phyloP scores from a whole-genome alignment of 352 stramenopile genomes.

The Globisporangium spiculum region DNA sequence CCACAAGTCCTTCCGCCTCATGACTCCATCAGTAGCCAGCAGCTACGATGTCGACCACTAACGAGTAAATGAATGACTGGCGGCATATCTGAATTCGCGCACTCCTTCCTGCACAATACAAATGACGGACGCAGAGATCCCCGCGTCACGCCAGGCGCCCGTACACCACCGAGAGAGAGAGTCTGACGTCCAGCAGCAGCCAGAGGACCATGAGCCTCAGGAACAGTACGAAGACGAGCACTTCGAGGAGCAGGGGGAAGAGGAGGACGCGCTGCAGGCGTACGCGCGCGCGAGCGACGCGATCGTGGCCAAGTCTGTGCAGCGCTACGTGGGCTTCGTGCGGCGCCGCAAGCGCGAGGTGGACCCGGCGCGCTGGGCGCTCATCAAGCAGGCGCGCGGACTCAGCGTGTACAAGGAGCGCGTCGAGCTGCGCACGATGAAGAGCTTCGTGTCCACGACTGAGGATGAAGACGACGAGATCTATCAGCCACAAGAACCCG shows the following conservation, averaged over 20 bases:
- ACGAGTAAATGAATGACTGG: background rate
- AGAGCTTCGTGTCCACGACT: constrained; percentile 8
- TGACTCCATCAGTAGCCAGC: background rate
- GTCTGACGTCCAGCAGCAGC: background rate
- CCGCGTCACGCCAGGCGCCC: background rate
- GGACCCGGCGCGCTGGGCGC: constrained; percentile 34
- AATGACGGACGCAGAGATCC: background rate
- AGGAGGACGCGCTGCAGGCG: constrained; percentile 25
- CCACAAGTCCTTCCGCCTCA: background rate
- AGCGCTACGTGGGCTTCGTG: constrained; percentile 48
- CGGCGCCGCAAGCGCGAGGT: constrained; percentile 34
- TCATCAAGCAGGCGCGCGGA: constrained; percentile 39
- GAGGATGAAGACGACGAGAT: background rate
- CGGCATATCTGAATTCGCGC: background rate
- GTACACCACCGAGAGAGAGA: background rate
- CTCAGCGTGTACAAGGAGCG: constrained; percentile 58
- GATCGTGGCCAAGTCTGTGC: constrained; percentile 52
- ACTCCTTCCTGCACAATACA: background rate
- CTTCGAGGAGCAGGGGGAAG: background rate
- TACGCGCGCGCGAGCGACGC: constrained; percentile 47
- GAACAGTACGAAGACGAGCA: background rate
- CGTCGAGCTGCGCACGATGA: constrained; percentile 23
- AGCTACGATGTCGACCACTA: background rate
- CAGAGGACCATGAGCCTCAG: background rate
- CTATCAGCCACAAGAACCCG: background rate